A percentile compares a stretch with the other conserved stretches of the same genome.
Evolutionary conservation across 176 grass and related monocot genomes (phyloP).

Genomic region (Elaeis guineensis): DNA sequence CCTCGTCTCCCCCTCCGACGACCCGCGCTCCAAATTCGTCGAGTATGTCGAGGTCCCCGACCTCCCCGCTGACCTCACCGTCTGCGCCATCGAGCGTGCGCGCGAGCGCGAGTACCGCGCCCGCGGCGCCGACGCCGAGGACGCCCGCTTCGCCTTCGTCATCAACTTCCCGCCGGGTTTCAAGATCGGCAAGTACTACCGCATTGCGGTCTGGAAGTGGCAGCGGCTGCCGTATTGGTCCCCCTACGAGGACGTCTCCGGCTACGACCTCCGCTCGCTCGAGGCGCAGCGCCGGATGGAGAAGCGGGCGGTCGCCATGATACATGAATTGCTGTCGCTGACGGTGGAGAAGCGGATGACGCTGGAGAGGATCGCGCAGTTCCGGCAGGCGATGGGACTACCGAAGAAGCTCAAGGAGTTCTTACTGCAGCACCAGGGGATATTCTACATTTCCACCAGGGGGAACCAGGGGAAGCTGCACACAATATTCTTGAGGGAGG

Average conservation of each 20-base stretch:
- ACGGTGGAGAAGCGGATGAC: conserved; percentile 68
- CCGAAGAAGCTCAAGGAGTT: conserved; percentile 94
- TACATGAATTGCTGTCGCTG: conserved; percentile 68
- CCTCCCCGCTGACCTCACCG: conserved; percentile 29
- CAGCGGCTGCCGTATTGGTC: conserved; percentile 83
- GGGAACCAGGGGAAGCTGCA: conserved; percentile 84
- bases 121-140: conserved; percentile 45
- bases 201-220: conserved; percentile 86
- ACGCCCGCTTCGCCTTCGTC: conserved; percentile 77
- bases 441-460: conserved; percentile 83
- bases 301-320: conserved; percentile 60
- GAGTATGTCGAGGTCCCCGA: conserved; percentile 38
- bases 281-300: conserved; percentile 73
- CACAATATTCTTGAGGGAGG: conserved; percentile 75
- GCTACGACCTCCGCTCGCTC: conserved; percentile 72
- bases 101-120: conserved; percentile 69
- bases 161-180: conserved; percentile 78
- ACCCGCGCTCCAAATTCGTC: conserved; percentile 40
- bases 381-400: conserved; percentile 56
- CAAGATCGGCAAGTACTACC: conserved; percentile 91
- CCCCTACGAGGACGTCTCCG: conserved; percentile 68
- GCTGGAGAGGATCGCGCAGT: conserved; percentile 67
- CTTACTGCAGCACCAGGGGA: conserved; percentile 72
- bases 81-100: conserved; percentile 48
- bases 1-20: conserved; percentile 36